These are phyloP conservation scores for Cenchrus americanus DNA, from an alignment of 176 grass and related monocot species.

Conservation along the genomic window DNA sequence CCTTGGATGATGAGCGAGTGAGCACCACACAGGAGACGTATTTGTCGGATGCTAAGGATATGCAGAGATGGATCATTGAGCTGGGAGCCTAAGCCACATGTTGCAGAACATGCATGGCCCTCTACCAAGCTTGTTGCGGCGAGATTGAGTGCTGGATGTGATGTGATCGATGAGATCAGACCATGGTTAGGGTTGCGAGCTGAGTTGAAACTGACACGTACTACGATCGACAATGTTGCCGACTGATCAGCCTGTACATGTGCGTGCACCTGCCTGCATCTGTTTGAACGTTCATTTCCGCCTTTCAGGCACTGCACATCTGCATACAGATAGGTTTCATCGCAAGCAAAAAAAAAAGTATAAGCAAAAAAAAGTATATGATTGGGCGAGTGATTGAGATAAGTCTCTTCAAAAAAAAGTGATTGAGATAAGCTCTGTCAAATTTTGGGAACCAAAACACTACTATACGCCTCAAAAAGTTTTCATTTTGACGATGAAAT, in stretches of 20 bases:
- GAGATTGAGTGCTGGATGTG: too few relatives aligned
- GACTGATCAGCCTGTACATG: background rate
- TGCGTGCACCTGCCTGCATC: background rate
- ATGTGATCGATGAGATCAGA: too few relatives aligned
- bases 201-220: background rate
- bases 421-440: background rate
- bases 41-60: background rate
- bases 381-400: background rate
- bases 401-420: background rate
- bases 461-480: background rate
- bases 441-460: background rate
- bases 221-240: background rate
- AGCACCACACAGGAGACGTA: background rate
- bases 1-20: background rate
- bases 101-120: background rate
- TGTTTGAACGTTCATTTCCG: background rate
- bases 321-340: background rate
- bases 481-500: background rate
- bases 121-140: background rate
- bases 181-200: constrained; percentile 1
- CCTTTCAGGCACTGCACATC: background rate
- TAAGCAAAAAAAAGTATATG: background rate
- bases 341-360: too few relatives aligned
- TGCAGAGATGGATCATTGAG: background rate
- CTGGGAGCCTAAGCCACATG: background rate